A percentile compares a stretch with the other conserved stretches of the same genome.
phyloP scores from a whole-genome alignment of 179 eudicot genomes.

The Sideroxylon spinosum region DNA sequence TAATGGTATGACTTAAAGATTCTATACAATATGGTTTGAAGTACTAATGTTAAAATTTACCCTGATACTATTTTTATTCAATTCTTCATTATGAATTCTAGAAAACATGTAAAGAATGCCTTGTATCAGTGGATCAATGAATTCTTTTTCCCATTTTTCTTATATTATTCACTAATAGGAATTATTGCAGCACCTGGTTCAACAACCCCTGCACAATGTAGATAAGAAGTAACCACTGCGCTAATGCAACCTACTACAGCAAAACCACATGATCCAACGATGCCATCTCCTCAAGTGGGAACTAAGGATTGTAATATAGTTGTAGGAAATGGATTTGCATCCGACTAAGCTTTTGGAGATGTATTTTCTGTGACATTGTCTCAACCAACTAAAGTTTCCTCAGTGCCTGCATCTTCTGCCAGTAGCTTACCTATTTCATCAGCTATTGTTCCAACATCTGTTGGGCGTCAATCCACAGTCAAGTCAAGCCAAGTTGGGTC shows the following conservation, averaged over 20 bases:
- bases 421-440: constrained; percentile 42
- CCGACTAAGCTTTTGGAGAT: constrained; percentile 60
- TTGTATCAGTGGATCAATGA: neutral
- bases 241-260: constrained; percentile 32
- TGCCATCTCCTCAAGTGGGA: constrained; percentile 37
- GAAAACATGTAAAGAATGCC: neutral
- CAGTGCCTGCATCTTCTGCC: constrained; percentile 34
- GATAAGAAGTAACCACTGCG: constrained; percentile 20
- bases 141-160: neutral
- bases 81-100: neutral
- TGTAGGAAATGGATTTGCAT: constrained; percentile 55
- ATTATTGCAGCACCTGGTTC: constrained; percentile 11
- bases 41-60: neutral
- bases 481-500: constrained; percentile 39
- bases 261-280: constrained; percentile 28
- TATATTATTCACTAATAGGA: neutral
- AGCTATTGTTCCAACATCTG: constrained; percentile 43
- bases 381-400: constrained; percentile 43
- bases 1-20: neutral
- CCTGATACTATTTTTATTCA: neutral
- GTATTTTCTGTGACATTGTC: constrained; percentile 50
- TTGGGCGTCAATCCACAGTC: constrained; percentile 32
- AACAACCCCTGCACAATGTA: constrained; percentile 26
- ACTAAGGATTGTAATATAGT: constrained; percentile 42
- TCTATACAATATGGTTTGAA: neutral